These are phyloP conservation scores for Mortierella hygrophila DNA, from an alignment of 192 early-diverging fungal species.

Conservation along the genomic window DNA sequence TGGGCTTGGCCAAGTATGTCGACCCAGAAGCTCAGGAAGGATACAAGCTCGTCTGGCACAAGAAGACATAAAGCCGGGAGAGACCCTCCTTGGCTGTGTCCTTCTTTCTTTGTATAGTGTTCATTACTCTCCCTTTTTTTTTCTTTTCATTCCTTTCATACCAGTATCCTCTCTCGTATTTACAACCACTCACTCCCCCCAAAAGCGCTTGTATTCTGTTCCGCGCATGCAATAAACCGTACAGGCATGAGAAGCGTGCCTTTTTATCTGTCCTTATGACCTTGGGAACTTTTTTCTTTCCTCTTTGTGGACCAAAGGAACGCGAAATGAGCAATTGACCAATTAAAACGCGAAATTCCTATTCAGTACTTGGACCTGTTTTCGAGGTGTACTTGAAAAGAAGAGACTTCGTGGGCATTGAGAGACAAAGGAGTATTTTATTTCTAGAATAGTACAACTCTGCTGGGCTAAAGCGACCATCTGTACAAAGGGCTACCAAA, in stretches of 20 bases:
- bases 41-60: slow-evolving; percentile 55
- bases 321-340: background rate
- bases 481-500: background rate
- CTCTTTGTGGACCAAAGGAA: background rate
- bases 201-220: background rate
- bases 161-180: background rate
- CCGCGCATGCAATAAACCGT: background rate
- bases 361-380: background rate
- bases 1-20: slow-evolving; percentile 48
- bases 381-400: too few relatives aligned
- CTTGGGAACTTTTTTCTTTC: background rate
- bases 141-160: slow-evolving; percentile 4
- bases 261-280: background rate
- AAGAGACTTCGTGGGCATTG: too few relatives aligned
- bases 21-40: slow-evolving; percentile 41
- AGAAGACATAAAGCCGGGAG: slow-evolving; percentile 34
- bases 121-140: background rate
- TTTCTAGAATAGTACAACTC: too few relatives aligned
- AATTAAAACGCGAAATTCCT: background rate
- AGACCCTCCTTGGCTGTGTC: background rate
- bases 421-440: too few relatives aligned
- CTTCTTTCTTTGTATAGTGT: slow-evolving; percentile 2
- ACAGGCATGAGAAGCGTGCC: background rate
- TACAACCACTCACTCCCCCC: background rate
- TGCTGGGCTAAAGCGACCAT: too few relatives aligned